Base-by-base conservation (phyloP, 1,284 basidiomycete species). In the Trametes polyzona region DNA sequence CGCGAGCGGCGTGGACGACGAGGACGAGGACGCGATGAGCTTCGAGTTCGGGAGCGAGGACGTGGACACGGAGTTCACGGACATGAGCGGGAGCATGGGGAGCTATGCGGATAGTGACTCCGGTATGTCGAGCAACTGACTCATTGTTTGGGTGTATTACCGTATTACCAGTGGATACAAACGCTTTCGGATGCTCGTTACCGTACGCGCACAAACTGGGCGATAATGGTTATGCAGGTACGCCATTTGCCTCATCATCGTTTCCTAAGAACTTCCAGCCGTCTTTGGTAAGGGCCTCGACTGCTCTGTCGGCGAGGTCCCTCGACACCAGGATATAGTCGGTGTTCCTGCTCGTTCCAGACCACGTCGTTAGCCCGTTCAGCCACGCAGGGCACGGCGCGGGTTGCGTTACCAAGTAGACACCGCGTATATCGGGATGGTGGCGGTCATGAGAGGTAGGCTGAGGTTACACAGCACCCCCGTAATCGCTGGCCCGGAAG, bases 301-400 rank as follows among this genome's bases (percentile, higher is more conserved):
- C 69, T 9, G 81, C 82, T n/a, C 71, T 70, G 17, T 68, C 60
- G 10, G 76, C 61, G 65, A 75, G 76, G 23, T 72, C 77, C 50
- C 70, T 74, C 6, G 82, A 79, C 9, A 87, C 76, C 24, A 87
- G 68, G 12, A 88, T 68, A 63, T 83, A 86, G 64, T 87, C 84
- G 3, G 85, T 86, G 67, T 86, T 82, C 83, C 84, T 87, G 67
- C 85, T 82, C 83, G 84, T 87, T 26, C 11, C 44, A 19, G 10
- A 29, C 12, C 24, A 8, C 41, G 30, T 4, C 12, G 40, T 59
- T 42, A 55, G 17, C 17, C n/a, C 1, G n/a, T 10, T 10, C 36
- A 11, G 41, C 17, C 37, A 1, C n/a, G 5, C 12, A n/a, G 1
- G 36, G 17, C 17, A 42, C 36, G 27, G 24, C 26, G 17, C 30